Evolutionary conservation across 768 basidiomycete genomes (phyloP).

Genomic region (Boletus insuetus): DNA sequence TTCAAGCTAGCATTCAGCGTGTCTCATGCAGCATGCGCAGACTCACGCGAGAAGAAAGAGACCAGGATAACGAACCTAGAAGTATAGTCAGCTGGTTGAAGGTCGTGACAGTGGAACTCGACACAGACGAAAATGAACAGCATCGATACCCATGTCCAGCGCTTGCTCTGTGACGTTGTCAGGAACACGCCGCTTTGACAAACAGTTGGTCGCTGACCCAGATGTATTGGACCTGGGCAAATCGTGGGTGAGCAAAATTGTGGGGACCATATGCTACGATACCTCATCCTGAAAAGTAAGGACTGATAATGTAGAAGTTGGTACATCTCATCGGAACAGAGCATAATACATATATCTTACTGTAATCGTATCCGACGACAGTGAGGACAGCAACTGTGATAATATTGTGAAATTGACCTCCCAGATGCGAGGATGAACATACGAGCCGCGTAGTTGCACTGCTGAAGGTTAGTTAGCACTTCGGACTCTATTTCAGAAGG

Average conservation of each 20-base stretch:
- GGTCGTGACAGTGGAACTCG: too few relatives aligned
- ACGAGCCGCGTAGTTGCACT: too few relatives aligned
- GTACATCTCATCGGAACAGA: background rate
- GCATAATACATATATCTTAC: background rate
- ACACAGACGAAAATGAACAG: conserved; percentile 4
- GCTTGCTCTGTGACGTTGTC: background rate
- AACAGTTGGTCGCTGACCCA: background rate
- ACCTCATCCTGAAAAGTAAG: conserved; percentile 12
- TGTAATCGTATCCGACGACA: conserved; percentile 7
- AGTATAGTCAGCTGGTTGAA: background rate
- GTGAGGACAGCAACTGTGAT: background rate
- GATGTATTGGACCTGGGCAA: conserved; percentile 6
- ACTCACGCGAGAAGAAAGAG: conserved; percentile 1
- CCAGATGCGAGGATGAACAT: too few relatives aligned
- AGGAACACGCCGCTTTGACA: background rate
- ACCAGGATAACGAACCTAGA: conserved; percentile 9
- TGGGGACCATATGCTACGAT: background rate
- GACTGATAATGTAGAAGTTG: background rate
- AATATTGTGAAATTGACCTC: too few relatives aligned
- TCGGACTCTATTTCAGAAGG: too few relatives aligned
- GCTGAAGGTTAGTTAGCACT: too few relatives aligned
- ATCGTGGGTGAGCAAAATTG: background rate
- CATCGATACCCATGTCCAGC: conserved; percentile 3
- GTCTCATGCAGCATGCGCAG: background rate
- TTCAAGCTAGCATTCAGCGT: background rate